These are phyloP conservation scores for Lactarius sanguifluus DNA, from an alignment of 768 basidiomycete species.

Conservation along the genomic window DNA sequence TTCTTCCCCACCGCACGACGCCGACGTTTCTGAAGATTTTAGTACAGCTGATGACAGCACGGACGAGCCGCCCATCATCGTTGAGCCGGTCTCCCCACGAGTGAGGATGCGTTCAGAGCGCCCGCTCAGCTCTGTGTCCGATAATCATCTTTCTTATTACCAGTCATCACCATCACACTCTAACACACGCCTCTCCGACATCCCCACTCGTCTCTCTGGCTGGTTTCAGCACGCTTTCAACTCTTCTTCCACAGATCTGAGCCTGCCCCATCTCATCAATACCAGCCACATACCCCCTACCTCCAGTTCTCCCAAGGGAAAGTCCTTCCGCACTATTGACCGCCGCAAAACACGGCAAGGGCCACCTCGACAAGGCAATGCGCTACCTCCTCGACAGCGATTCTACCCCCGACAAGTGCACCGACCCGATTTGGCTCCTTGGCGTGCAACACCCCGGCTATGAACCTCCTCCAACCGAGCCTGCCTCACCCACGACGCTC, in stretches of 20 bases:
- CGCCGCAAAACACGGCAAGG: constrained; percentile 72
- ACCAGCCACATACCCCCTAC: constrained; percentile 40
- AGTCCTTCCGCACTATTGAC: constrained; percentile 55
- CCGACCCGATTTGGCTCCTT: constrained; percentile 86
- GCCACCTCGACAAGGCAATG: constrained; percentile 79
- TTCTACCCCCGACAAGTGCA: constrained; percentile 76
- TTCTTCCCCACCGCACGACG: constrained; percentile 31
- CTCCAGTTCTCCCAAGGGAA: constrained; percentile 44
- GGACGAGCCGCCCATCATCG: constrained; percentile 61
- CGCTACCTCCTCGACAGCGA: constrained; percentile 91
- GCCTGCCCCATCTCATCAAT: constrained; percentile 58
- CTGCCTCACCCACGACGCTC: constrained; percentile 20
- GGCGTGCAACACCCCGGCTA: constrained; percentile 81
- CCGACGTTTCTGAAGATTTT: constrained; percentile 34
- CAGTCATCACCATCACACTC: constrained; percentile 42
- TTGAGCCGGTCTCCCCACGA: constrained; percentile 61
- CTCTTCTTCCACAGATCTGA: constrained; percentile 68
- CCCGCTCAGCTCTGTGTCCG: constrained; percentile 47
- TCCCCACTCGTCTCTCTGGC: constrained; percentile 73
- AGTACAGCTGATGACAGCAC: constrained; percentile 39
- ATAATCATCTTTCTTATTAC: constrained; percentile 47
- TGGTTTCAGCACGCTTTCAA: constrained; percentile 82
- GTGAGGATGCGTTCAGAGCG: constrained; percentile 57
- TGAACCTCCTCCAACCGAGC: constrained; percentile 44
- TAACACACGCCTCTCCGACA: constrained; percentile 57